Conservation (phyloP, 164 flowering plant genomes). For the Santalum album region DNA sequence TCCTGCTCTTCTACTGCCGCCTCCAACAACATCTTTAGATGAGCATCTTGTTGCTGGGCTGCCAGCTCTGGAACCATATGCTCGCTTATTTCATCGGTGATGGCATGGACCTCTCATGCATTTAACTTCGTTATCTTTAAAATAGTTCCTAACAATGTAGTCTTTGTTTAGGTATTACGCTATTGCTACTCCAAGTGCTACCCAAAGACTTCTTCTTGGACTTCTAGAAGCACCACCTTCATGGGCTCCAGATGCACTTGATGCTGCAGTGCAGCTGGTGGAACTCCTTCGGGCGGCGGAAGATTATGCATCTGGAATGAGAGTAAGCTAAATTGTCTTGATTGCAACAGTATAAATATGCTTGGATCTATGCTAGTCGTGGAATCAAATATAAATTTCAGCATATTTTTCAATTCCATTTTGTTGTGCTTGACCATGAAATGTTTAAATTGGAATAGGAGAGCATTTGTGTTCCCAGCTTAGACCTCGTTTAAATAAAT, state of each 20-base stretch:
- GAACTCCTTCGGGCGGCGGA: slow-evolving; percentile 97
- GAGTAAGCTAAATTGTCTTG: slow-evolving; percentile 39
- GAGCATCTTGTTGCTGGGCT: slow-evolving; percentile 97
- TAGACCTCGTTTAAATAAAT: background rate
- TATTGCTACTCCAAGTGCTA: slow-evolving; percentile 94
- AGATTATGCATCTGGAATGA: slow-evolving; percentile 89
- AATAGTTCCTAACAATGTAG: slow-evolving; percentile 1
- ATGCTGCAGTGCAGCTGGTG: slow-evolving; percentile 98
- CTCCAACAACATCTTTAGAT: slow-evolving; percentile 87
- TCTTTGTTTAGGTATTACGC: slow-evolving; percentile 65
- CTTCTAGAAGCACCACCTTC: slow-evolving; percentile 98
- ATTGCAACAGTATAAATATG: no score
- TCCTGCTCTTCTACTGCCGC: slow-evolving; percentile 95
- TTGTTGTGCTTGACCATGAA: background rate
- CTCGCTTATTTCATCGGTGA: slow-evolving; percentile 89
- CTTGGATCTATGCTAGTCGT: no score
- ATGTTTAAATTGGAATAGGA: background rate
- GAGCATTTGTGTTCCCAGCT: background rate
- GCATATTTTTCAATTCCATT: background rate
- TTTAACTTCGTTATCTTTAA: background rate
- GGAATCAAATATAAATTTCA: no score
- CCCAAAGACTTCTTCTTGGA: slow-evolving; percentile 93
- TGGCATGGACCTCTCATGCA: slow-evolving; percentile 3
- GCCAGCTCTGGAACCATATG: slow-evolving; percentile 97
- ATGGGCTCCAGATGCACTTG: slow-evolving; percentile 99